Conservation (phyloP, 2,329 filamentous ascomycete genomes). For the Nakataea oryzae region DNA sequence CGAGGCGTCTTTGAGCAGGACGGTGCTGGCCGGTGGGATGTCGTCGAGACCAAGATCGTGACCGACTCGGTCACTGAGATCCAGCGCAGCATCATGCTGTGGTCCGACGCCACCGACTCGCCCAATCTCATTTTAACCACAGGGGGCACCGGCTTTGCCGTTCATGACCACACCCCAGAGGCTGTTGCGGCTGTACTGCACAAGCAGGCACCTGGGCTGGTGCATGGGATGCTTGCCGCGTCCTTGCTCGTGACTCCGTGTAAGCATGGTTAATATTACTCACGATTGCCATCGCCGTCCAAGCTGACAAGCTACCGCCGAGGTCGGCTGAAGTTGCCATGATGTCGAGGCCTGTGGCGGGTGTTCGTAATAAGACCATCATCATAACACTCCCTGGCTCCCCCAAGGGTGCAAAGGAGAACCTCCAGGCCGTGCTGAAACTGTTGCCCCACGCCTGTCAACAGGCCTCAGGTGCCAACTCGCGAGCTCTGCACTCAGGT, state of each 20-base stretch:
- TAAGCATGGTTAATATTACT: constrained; percentile 30
- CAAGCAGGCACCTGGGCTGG: constrained; percentile 76
- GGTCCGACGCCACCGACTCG: constrained; percentile 54
- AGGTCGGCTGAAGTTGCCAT: constrained; percentile 60
- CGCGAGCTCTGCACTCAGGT: constrained; percentile 66
- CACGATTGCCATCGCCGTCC: background rate
- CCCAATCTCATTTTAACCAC: constrained; percentile 78
- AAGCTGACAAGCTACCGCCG: constrained; percentile 4
- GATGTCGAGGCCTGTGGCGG: constrained; percentile 91
- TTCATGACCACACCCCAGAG: constrained; percentile 70
- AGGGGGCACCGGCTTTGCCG: constrained; percentile 87
- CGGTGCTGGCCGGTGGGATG: constrained; percentile 61
- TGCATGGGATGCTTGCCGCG: constrained; percentile 88
- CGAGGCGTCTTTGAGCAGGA: constrained; percentile 57
- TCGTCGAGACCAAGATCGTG: constrained; percentile 63
- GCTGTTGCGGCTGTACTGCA: constrained; percentile 72
- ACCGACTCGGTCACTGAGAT: constrained; percentile 67
- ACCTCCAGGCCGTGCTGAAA: constrained; percentile 78
- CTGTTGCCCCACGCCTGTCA: constrained; percentile 91
- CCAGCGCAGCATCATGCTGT: constrained; percentile 59
- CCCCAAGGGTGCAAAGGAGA: constrained; percentile 90
- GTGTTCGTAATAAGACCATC: constrained; percentile 69
- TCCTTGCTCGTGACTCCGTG: constrained; percentile 84
- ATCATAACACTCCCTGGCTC: constrained; percentile 89
- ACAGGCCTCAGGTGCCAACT: constrained; percentile 76